These are phyloP conservation scores for Gentiana dahurica DNA, from an alignment of 257 asterid genomes.

Conservation along the genomic window DNA sequence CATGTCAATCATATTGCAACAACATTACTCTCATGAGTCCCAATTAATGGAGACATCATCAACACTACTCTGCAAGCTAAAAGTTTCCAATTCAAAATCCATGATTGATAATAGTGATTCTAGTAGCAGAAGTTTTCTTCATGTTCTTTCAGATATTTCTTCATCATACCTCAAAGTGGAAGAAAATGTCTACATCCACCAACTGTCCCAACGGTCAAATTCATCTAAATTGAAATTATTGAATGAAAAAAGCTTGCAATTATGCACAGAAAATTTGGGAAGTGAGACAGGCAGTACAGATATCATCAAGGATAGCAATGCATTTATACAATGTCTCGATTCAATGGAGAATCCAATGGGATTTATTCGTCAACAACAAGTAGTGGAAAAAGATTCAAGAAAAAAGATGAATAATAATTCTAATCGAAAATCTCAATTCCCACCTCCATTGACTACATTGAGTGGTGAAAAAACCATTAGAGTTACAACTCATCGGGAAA, in stretches of 20 bases:
- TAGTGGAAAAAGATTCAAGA: too few relatives aligned
- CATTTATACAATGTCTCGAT: too few relatives aligned
- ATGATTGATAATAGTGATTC: constrained; percentile 8
- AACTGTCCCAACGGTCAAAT: constrained; percentile 15
- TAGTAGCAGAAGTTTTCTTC: constrained; percentile 37
- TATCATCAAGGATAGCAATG: constrained; percentile 23
- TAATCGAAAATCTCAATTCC: constrained; percentile 30
- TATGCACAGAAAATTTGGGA: constrained; percentile 79
- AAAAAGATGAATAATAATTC: not conserved
- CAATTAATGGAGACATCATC: constrained; percentile 25
- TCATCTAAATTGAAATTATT: constrained; percentile 14
- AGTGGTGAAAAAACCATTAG: constrained; percentile 45
- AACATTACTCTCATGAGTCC: constrained; percentile 27
- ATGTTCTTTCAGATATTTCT: constrained; percentile 14
- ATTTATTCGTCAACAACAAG: too few relatives aligned
- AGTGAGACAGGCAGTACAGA: constrained; percentile 66
- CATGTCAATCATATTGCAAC: constrained; percentile 45
- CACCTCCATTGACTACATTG: constrained; percentile 90
- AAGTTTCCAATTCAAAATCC: constrained; percentile 8
- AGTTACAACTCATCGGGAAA: constrained; percentile 48
- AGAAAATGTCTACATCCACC: constrained; percentile 21
- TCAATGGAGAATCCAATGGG: too few relatives aligned
- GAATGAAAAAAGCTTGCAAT: constrained; percentile 45
- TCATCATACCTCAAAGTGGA: constrained; percentile 7
- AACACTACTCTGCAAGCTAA: constrained; percentile 37